These are phyloP conservation scores for Rhizopogon vesiculosus DNA, from an alignment of 768 basidiomycete genomes.

Conservation along the genomic window DNA sequence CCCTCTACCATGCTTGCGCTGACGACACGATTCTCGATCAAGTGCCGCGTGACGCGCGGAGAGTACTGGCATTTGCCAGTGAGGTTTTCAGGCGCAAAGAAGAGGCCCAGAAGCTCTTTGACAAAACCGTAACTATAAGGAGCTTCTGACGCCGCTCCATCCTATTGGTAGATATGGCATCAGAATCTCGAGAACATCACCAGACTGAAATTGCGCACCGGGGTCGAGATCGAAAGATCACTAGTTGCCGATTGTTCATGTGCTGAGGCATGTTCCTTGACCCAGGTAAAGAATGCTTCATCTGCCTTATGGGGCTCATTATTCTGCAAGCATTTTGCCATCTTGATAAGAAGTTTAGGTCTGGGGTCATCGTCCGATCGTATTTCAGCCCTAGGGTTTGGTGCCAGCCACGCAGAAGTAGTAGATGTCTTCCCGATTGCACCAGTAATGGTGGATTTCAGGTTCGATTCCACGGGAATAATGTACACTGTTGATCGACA, in stretches of 20 bases:
- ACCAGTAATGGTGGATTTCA: conserved; percentile 55
- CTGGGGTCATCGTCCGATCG: conserved; percentile 14
- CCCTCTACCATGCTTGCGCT: conserved; percentile 59
- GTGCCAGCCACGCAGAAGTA: conserved; percentile 42
- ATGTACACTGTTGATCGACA: conserved; percentile 52
- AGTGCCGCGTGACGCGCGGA: conserved; percentile 48
- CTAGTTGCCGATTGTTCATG: neutral
- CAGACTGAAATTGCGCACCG: neutral
- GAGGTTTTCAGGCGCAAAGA: conserved; percentile 39
- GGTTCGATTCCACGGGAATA: conserved; percentile 50
- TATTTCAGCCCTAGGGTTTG: conserved; percentile 2
- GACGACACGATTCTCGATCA: conserved; percentile 55
- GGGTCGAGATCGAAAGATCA: neutral
- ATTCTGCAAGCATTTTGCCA: conserved; percentile 38
- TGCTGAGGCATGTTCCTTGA: conserved; percentile 29
- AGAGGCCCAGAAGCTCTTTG: conserved; percentile 47
- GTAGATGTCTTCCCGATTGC: conserved; percentile 52
- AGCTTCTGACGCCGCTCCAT: conserved; percentile 12
- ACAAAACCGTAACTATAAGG: conserved; percentile 47
- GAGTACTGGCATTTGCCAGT: conserved; percentile 41
- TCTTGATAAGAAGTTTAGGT: conserved; percentile 30
- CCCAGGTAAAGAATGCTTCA: conserved; percentile 59
- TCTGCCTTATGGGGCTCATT: conserved; percentile 50
- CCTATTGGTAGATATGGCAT: conserved; percentile 1
- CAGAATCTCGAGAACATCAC: conserved; percentile 9